Evolutionary conservation across 345 rosid species (phyloP).

Genomic region (Dovyalis caffra): DNA sequence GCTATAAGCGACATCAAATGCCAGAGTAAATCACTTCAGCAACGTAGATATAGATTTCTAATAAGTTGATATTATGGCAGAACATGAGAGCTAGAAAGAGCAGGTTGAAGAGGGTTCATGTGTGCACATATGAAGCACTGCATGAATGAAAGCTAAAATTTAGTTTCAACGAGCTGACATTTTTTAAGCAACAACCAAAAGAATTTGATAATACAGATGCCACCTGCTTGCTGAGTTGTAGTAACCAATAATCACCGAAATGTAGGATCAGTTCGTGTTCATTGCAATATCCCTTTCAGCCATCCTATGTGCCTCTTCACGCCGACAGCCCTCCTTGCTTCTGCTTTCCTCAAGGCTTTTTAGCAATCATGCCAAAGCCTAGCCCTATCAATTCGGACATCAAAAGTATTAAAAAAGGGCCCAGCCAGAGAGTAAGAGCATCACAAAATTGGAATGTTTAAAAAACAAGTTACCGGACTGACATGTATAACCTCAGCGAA

Average conservation of each 20-base stretch:
- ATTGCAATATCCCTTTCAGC: conserved; percentile 33
- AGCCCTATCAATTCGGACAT: conserved; percentile 34
- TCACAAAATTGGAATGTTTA: conserved; percentile 31
- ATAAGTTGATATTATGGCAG: not conserved
- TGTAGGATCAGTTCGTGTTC: conserved; percentile 20
- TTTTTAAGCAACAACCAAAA: not conserved
- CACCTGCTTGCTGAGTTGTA: conserved; percentile 27
- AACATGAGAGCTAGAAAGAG: not conserved
- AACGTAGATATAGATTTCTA: not conserved
- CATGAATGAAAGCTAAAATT: not conserved
- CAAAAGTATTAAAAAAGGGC: conserved; percentile 28
- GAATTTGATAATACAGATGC: not conserved
- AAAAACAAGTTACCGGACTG: conserved; percentile 28
- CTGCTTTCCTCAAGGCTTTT: conserved; percentile 39
- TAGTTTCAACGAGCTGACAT: not conserved
- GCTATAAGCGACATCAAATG: not conserved
- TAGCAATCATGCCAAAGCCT: conserved; percentile 31
- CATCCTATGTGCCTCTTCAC: conserved; percentile 24
- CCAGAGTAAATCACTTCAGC: not conserved
- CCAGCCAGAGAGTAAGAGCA: conserved; percentile 23
- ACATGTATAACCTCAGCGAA: conserved; percentile 9
- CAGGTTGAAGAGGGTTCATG: not conserved
- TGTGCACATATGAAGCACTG: not conserved
- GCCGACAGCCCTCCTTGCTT: conserved; percentile 38
- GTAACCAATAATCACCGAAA: conserved; percentile 27